Evolutionary conservation across 331 rosid genomes (phyloP).

Genomic region (Pyrus hybrid): DNA sequence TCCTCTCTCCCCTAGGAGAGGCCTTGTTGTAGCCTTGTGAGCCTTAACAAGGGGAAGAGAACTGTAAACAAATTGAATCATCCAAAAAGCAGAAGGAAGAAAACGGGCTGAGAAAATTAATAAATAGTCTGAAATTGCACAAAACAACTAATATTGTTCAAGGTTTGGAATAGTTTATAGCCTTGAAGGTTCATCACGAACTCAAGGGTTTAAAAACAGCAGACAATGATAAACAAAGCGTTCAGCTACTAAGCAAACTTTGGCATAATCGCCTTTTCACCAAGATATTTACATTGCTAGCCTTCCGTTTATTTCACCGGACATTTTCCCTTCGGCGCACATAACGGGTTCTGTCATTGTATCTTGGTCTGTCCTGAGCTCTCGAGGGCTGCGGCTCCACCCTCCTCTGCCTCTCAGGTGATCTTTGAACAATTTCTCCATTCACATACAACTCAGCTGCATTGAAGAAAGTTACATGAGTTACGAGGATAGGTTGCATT

Average conservation of each 20-base stretch:
- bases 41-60: background rate
- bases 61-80: background rate
- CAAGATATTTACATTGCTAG: constrained; percentile 15
- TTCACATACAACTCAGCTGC: constrained; percentile 89
- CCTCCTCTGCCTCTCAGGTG: constrained; percentile 93
- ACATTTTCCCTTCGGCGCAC: constrained; percentile 67
- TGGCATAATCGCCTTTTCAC: background rate
- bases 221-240: background rate
- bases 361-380: constrained; percentile 81
- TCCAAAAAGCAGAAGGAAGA: background rate
- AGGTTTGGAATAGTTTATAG: background rate
- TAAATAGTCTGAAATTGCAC: background rate
- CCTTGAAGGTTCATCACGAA: background rate
- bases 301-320: constrained; percentile 24
- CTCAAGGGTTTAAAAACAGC: background rate
- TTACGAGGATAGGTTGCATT: background rate
- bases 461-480: background rate
- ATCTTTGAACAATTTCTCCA: constrained; percentile 87
- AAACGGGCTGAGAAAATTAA: background rate
- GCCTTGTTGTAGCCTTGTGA: background rate
- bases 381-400: constrained; percentile 91
- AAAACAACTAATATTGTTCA: background rate
- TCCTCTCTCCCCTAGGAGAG: background rate
- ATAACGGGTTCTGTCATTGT: constrained; percentile 79
- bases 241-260: background rate